Evolutionary conservation across 805 yeast species (phyloP).

Genomic region (Priceomyces castillae): DNA sequence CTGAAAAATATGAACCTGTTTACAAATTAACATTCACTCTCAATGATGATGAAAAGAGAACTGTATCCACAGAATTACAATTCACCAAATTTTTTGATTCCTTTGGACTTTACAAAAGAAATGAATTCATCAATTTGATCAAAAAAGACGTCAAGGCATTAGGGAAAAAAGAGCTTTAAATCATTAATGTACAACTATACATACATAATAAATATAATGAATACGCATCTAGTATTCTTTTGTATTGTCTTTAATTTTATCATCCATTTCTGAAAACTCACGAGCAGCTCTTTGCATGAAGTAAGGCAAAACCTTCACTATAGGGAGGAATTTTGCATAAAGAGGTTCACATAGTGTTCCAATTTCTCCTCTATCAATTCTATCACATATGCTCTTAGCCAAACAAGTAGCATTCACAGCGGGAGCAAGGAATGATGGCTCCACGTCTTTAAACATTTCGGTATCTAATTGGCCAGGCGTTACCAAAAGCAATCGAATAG

Average conservation of each 20-base stretch:
- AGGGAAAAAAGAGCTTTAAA: constrained; percentile 12
- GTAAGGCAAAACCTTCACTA: constrained; percentile 42
- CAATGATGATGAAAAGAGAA: constrained; percentile 21
- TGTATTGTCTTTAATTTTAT: constrained; percentile 21
- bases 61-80: constrained; percentile 21
- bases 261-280: constrained; percentile 37
- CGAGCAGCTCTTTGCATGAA: constrained; percentile 34
- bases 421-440: constrained; percentile 50
- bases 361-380: constrained; percentile 33
- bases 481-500: constrained; percentile 36
- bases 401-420: constrained; percentile 36
- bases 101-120: constrained; percentile 43
- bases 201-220: neutral
- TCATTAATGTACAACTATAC: neutral
- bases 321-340: constrained; percentile 46
- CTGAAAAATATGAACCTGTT: constrained; percentile 45
- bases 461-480: constrained; percentile 53
- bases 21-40: constrained; percentile 37
- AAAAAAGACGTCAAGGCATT: constrained; percentile 10
- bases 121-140: constrained; percentile 13
- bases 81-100: constrained; percentile 46
- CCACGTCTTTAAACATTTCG: constrained; percentile 47
- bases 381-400: constrained; percentile 33
- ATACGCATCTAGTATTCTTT: neutral
- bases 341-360: constrained; percentile 47